These are phyloP conservation scores for Skeletonema grethae DNA, from an alignment of 108 stramenopile genomes.

Conservation along the genomic window DNA sequence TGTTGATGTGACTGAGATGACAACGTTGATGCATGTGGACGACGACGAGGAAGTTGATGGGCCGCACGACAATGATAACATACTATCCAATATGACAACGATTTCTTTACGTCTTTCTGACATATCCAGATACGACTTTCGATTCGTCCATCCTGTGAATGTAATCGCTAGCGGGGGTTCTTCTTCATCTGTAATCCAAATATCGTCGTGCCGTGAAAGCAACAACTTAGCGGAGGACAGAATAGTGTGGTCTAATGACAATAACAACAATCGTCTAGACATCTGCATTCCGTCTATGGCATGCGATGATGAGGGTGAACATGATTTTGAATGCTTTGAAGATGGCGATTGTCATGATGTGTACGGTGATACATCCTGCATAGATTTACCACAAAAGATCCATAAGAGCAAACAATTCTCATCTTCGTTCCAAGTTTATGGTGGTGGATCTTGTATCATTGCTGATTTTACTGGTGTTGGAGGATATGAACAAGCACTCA, in stretches of 20 bases:
- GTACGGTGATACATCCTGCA: neutral
- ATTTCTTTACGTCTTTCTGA: slow-evolving; percentile 15
- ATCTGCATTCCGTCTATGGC: slow-evolving; percentile 11
- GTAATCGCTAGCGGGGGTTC: neutral
- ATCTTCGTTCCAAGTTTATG: slow-evolving; percentile 13
- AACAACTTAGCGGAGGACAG: neutral
- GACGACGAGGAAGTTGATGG: neutral
- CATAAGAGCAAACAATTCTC: neutral
- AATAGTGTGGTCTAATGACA: neutral
- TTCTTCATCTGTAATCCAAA: neutral
- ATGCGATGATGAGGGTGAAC: neutral
- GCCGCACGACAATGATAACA: neutral
- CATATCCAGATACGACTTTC: neutral
- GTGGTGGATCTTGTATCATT: slow-evolving; percentile 42
- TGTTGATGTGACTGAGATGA: neutral
- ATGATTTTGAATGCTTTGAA: slow-evolving; percentile 1
- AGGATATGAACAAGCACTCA: slow-evolving; percentile 31
- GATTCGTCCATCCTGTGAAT: slow-evolving; percentile 16
- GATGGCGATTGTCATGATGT: neutral
- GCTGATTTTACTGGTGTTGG: slow-evolving; percentile 41
- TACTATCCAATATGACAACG: neutral
- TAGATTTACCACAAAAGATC: neutral
- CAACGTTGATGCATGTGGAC: neutral
- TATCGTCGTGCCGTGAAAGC: neutral
- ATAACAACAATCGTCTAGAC: neutral